Base-by-base conservation (phyloP, 2,329 filamentous ascomycete species). In the Fusarium sp. region DNA sequence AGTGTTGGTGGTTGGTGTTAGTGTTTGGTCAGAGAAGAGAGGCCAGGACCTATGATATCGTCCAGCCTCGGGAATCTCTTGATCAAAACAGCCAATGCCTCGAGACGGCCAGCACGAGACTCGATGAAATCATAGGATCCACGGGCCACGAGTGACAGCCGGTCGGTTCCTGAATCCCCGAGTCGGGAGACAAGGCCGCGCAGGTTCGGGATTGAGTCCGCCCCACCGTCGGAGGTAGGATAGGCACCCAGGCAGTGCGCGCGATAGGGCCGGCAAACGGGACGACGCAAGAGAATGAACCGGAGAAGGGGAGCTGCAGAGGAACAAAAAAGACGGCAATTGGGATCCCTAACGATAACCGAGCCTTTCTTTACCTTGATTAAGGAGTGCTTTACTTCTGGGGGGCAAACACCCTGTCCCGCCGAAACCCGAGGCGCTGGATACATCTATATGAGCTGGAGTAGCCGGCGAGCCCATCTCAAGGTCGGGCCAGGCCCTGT, bases 201-300 rank as follows among this genome's bases (percentile, higher is more conserved):
- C 70, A 71, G 74, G 68, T 66, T 72, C 67, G 71, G 65, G 66
- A 73, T 77, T 62, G 45, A 68, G 37, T 32, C 30, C 35, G 74
- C 71, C 67, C 75, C 75, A 76, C 71, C 52, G 72, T 77, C 71
- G 67, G 67, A 66, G 67, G 56, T 65, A 66, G 61, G 56, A 70
- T 20, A 45, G 41, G 41, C 7, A 18, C 35, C 35, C 59, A 73
- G 54, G 68, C 25, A 58, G 66, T 16, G 59, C 54, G 61, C 18
- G 59, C 54, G 59, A 71, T 62, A 67, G 54, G 64, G 66, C 69
- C 64, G 64, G 70, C 63, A 62, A 66, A 54, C 48, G 27, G 61
- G 75, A 64, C 41, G 54, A 70, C 61, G 30, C 65, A 76, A 78
- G 76, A 75, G 73, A 77, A 74, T 65, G 72, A 70, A 72, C 60